These are phyloP conservation scores for Ambispora gerdemannii DNA, from an alignment of 192 early-diverging fungal species.

Conservation along the genomic window DNA sequence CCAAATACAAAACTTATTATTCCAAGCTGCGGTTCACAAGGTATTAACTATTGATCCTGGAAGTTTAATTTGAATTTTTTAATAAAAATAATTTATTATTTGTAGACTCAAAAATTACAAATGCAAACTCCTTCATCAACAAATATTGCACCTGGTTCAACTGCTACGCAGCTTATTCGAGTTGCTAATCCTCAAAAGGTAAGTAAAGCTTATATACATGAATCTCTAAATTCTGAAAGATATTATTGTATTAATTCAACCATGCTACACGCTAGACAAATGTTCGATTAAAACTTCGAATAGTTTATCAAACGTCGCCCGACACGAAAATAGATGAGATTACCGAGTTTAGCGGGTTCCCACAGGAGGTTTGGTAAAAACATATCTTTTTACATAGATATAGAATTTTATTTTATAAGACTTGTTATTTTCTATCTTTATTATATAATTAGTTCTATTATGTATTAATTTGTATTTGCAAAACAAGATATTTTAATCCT, in stretches of 20 bases:
- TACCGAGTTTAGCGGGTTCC: conserved; percentile 56
- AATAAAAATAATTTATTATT: too few species aligned
- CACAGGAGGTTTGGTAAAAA: conserved; percentile 49
- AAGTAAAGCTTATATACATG: conserved; percentile 6
- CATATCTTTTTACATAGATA: neutral
- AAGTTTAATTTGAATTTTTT: too few species aligned
- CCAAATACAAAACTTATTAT: conserved; percentile 60
- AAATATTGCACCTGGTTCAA: conserved; percentile 54
- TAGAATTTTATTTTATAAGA: neutral
- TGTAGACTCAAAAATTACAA: conserved; percentile 72
- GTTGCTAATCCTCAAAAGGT: conserved; percentile 82
- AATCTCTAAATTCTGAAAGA: neutral
- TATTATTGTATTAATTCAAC: neutral
- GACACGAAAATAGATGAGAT: conserved; percentile 51
- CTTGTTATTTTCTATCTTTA: neutral
- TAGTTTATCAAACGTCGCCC: conserved; percentile 48
- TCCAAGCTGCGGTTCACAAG: conserved; percentile 94
- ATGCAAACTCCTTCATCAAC: conserved; percentile 77
- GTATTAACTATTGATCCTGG: too few species aligned
- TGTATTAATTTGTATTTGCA: neutral
- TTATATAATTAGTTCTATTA: neutral
- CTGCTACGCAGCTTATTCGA: conserved; percentile 75
- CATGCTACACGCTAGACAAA: conserved; percentile 42
- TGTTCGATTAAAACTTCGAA: conserved; percentile 53
- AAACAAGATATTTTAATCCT: neutral